These are phyloP conservation scores for Cupressus sempervirens DNA, from an alignment of 75 land plant species.

Conservation along the genomic window DNA sequence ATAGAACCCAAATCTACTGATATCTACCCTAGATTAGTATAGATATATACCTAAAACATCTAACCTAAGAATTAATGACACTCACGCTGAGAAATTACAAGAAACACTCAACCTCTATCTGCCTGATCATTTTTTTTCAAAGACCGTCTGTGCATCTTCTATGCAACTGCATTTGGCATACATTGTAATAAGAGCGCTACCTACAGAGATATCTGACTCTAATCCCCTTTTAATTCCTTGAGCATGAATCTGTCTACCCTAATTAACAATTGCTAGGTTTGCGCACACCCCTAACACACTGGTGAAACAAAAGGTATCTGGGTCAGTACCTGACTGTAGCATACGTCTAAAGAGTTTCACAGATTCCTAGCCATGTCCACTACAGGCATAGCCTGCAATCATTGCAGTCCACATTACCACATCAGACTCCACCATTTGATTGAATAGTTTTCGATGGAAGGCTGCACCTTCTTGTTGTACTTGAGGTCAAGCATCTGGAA, in stretches of 20 bases:
- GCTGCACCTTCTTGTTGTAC: no score
- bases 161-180: conserved; percentile 69
- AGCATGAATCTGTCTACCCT: conserved; percentile 59
- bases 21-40: neutral
- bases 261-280: conserved; percentile 33
- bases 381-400: conserved; percentile 48
- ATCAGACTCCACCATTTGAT: conserved; percentile 42
- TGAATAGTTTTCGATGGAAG: conserved; percentile 50
- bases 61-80: neutral
- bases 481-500: no score
- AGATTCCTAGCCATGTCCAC: conserved; percentile 42
- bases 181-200: conserved; percentile 62
- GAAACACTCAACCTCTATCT: neutral
- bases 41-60: neutral
- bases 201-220: conserved; percentile 37
- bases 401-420: conserved; percentile 56
- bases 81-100: neutral
- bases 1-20: neutral
- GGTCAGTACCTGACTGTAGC: conserved; percentile 28
- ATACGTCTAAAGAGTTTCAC: conserved; percentile 35
- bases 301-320: conserved; percentile 49
- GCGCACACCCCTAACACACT: conserved; percentile 50
- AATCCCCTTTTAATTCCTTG: conserved; percentile 44
- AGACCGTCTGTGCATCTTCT: conserved; percentile 35
- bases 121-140: conserved; percentile 25